phyloP scores from a whole-genome alignment of 306 rosid species.

The Styphnolobium japonicum region DNA sequence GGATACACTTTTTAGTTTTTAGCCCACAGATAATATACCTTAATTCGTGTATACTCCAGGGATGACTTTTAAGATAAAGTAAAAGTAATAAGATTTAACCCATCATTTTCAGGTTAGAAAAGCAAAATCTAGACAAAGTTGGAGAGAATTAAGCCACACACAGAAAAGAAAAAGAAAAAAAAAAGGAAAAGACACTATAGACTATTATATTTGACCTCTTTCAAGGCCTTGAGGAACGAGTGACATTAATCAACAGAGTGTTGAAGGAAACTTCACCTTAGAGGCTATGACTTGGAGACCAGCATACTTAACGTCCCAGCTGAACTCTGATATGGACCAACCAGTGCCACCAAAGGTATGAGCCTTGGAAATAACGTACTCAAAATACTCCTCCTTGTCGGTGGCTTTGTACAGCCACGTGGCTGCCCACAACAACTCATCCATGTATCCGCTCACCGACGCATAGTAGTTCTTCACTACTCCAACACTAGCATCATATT shows the following conservation, averaged over 20 bases:
- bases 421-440: slow-evolving; percentile 95
- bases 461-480: slow-evolving; percentile 91
- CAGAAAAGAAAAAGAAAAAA: background rate
- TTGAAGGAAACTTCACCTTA: slow-evolving; percentile 47
- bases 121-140: slow-evolving; percentile 32
- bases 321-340: slow-evolving; percentile 96
- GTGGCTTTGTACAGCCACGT: slow-evolving; percentile 97
- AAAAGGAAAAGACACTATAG: background rate
- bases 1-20: slow-evolving; percentile 3
- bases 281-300: slow-evolving; percentile 84
- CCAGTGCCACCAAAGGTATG: slow-evolving; percentile 79
- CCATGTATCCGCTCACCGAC: slow-evolving; percentile 99
- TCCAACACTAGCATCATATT: slow-evolving; percentile 76
- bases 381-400: slow-evolving; percentile 67
- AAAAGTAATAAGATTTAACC: slow-evolving; percentile 11
- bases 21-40: slow-evolving; percentile 36
- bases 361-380: slow-evolving; percentile 62
- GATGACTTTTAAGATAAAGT: slow-evolving; percentile 9
- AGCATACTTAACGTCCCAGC: slow-evolving; percentile 98
- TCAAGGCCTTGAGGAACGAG: background rate
- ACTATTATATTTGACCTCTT: slow-evolving; percentile 16
- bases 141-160: slow-evolving; percentile 9
- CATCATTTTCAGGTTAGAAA: slow-evolving; percentile 35
- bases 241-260: background rate
- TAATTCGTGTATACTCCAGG: slow-evolving; percentile 33